Conservation (phyloP, 2,329 filamentous ascomycete species). For the Dactylellina leptospora region DNA sequence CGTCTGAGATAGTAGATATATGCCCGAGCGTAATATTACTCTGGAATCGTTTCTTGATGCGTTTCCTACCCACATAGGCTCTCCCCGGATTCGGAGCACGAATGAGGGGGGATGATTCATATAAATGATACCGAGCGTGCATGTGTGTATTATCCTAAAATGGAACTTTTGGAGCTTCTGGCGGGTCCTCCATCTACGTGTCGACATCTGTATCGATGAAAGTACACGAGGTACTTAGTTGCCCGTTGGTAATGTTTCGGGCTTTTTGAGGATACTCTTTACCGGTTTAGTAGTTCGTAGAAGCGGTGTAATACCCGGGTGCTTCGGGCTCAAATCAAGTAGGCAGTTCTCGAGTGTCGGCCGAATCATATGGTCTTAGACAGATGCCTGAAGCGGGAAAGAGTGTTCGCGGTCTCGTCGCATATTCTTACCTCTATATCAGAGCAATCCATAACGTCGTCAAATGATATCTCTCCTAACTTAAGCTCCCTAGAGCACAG, state of each 20-base stretch:
- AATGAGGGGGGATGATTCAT: too few species aligned
- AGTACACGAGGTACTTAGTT: background rate
- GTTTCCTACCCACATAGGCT: too few species aligned
- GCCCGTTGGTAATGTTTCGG: background rate
- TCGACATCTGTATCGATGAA: slow-evolving; percentile 33
- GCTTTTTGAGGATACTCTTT: background rate
- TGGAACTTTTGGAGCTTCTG: background rate
- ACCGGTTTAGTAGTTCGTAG: too few species aligned
- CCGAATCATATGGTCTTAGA: too few species aligned
- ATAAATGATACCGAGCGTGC: slow-evolving; percentile 32
- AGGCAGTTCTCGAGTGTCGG: background rate
- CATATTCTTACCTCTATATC: background rate
- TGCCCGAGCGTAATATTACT: slow-evolving; percentile 21
- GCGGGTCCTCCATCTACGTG: slow-evolving; percentile 43
- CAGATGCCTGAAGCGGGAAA: background rate
- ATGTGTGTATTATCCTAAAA: slow-evolving; percentile 15
- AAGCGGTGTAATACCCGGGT: background rate
- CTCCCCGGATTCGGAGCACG: too few species aligned
- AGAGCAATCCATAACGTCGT: background rate
- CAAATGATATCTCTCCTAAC: background rate
- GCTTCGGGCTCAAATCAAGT: background rate
- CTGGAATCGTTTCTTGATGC: background rate
- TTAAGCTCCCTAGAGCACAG: slow-evolving; percentile 10
- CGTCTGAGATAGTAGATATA: slow-evolving; percentile 3
- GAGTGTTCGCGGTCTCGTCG: background rate